Conservation (phyloP, 345 rosid species). For the Eucalyptus tenuipes region DNA sequence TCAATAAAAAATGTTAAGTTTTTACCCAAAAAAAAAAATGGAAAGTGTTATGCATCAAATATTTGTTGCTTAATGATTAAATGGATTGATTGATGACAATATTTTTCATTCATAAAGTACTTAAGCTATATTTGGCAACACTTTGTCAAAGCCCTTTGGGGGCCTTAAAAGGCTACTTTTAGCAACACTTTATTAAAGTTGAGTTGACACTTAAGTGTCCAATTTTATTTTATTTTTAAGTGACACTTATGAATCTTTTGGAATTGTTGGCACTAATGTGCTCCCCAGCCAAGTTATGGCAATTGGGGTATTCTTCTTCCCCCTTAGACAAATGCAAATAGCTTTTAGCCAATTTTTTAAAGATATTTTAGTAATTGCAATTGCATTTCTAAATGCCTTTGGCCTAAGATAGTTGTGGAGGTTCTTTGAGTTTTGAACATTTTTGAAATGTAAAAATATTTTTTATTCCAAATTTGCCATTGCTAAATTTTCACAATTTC, state of each 20-base stretch:
- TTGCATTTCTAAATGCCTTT: no score
- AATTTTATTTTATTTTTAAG: no score
- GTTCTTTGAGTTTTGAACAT: no score
- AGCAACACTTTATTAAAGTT: background rate
- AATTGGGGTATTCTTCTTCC: no score
- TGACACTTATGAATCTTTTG: no score
- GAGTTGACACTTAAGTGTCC: no score
- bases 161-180: background rate
- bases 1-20: no score
- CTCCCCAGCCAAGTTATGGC: no score
- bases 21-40: background rate
- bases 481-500: background rate
- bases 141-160: background rate
- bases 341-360: no score
- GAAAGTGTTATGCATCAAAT: background rate
- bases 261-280: no score
- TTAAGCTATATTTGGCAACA: background rate
- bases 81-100: background rate
- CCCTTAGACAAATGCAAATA: background rate
- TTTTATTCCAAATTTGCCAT: background rate
- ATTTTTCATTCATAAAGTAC: background rate
- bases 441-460: no score
- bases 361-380: background rate
- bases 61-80: no score
- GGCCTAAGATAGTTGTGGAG: background rate